Conservation (phyloP, 2,329 filamentous ascomycete species). For the Tympanopsis confertula region DNA sequence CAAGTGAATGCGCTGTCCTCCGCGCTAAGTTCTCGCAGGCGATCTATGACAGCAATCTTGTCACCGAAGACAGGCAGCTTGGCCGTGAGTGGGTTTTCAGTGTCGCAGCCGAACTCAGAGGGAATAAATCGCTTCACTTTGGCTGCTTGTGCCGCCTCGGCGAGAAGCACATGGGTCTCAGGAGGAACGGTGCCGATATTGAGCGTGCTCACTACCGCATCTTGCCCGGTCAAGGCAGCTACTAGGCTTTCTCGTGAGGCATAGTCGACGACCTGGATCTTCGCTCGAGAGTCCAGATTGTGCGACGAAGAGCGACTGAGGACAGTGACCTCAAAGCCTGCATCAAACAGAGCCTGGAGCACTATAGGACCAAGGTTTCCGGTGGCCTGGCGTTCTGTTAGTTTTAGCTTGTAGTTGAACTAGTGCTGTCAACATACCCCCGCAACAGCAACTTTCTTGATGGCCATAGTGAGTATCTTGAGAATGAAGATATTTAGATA, state of each 20-base stretch:
- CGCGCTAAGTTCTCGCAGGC: not conserved
- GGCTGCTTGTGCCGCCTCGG: slow-evolving; percentile 41
- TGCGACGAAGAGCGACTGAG: slow-evolving; percentile 31
- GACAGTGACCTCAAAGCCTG: slow-evolving; percentile 35
- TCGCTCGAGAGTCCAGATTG: slow-evolving; percentile 20
- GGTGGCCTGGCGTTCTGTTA: slow-evolving; percentile 14
- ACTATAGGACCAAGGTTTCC: slow-evolving; percentile 18
- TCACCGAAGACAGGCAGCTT: slow-evolving; percentile 2
- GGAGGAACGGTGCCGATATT: slow-evolving; percentile 24
- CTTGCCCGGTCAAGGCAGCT: slow-evolving; percentile 34
- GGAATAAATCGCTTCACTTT: slow-evolving; percentile 46
- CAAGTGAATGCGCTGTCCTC: not conserved
- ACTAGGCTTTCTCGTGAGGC: slow-evolving; percentile 27
- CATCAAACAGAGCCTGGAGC: slow-evolving; percentile 14
- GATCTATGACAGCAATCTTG: not conserved
- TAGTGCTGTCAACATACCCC: slow-evolving; percentile 16
- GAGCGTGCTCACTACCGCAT: slow-evolving; percentile 41
- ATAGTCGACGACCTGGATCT: slow-evolving; percentile 33
- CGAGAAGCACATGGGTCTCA: slow-evolving; percentile 28
- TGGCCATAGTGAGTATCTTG: too few species aligned
- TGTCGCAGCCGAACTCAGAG: slow-evolving; percentile 34
- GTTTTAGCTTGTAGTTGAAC: not conserved
- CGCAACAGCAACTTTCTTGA: slow-evolving; percentile 20
- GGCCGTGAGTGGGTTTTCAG: slow-evolving; percentile 10
- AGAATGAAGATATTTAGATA: too few species aligned